Evolutionary conservation across 768 basidiomycete species (phyloP), one percentile per base, ranked within the genome.

Genomic region (Boletus fagicola): DNA sequence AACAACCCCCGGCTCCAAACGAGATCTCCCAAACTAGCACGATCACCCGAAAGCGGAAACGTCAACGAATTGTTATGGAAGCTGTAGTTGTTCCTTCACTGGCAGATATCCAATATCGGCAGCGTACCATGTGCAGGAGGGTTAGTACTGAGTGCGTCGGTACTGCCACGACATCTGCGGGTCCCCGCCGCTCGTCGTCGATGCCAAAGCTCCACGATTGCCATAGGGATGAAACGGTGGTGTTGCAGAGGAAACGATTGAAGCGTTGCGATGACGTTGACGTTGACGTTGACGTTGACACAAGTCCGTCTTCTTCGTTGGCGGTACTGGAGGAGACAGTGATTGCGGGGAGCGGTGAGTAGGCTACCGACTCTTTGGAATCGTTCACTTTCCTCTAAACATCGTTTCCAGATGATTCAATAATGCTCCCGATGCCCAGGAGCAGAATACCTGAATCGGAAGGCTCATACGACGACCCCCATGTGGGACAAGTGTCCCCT

Each of bases 401-500:
- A 28, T 33, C 20, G 4, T 47, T 47, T 35, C 13, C 59, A 82
- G 81, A 83, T 55, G 82, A 83, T 57, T 82, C 82, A 0, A 79
- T 82, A 59, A 75, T 76, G 66, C 62, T 74, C 26, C 51, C 39
- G 20, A 42, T 20, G 39, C 39, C 56, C 3, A 42, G 20, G 15
- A 51, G 48, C 22, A 57, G 28, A n/a, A 39, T 33, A 16, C 12
- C 24, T 39, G 54, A 57, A 26, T 36, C 58, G 1, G 72, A 79
- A 51, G 66, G 75, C 13, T 88, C 87, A 4, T 87, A 89, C 62
- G 86, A 90, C 56, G 85, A 88, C 59, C 80, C 78, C 0, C 77
- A 78, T 58, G 57, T 82, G 28, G 86, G 86, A 0, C 85, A 87
- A 68, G 84, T 88, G 18, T 88, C 85, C 0, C 86, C 87, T n/a